Evolutionary conservation across 441 rosid genomes (phyloP).

Genomic region (Pelargonium cotyledonis): DNA sequence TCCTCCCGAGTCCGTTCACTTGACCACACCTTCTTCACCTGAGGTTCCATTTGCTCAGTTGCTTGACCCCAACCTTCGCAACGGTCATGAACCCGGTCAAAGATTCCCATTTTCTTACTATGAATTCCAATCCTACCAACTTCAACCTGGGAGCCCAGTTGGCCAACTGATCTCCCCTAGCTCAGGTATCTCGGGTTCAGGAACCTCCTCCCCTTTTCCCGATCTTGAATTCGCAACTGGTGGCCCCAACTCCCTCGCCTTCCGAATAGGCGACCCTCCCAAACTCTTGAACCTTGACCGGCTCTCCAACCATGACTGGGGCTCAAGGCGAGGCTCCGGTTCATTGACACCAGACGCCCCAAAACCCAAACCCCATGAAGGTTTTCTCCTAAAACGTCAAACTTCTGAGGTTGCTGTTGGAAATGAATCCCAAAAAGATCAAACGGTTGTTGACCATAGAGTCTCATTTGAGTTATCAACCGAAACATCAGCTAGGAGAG

Average conservation of each 20-base stretch:
- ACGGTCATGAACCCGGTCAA: not conserved
- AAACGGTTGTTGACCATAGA: not conserved
- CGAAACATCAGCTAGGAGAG: not conserved
- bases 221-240: conserved; percentile 26
- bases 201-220: conserved; percentile 86
- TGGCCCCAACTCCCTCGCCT: too few relatives aligned
- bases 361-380: conserved; percentile 17
- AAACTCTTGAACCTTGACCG: conserved; percentile 57
- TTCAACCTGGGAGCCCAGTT: conserved; percentile 94
- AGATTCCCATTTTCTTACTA: conserved; percentile 40
- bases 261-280: conserved; percentile 31
- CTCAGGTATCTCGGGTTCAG: conserved; percentile 81
- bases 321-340: conserved; percentile 41
- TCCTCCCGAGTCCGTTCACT: conserved; percentile 69
- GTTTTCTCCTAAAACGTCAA: not conserved
- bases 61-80: conserved; percentile 44
- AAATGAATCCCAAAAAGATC: too few relatives aligned
- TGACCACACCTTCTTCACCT: conserved; percentile 87
- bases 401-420: not conserved
- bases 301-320: conserved; percentile 32
- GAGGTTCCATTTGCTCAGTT: conserved; percentile 94
- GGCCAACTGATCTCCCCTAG: conserved; percentile 84
- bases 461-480: conserved; percentile 6
- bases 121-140: conserved; percentile 74
- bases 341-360: conserved; percentile 43